Percentiles rank a stretch among this genome's conserved stretches.
Conservation (phyloP, 2,329 filamentous ascomycete genomes). For the Alternaria sp. region DNA sequence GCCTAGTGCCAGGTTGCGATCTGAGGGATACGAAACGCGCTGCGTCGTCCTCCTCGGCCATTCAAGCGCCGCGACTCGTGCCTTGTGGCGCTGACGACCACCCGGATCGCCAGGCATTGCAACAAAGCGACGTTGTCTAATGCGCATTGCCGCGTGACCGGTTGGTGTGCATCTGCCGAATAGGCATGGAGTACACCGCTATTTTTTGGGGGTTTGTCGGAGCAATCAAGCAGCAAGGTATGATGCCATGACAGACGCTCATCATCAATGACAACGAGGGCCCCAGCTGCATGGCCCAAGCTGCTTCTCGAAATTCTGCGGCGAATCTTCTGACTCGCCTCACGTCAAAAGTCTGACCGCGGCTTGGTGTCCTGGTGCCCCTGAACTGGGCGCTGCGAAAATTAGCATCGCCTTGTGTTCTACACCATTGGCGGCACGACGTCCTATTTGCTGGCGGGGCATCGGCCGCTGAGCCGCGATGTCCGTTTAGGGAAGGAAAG, state of each 20-base stretch:
- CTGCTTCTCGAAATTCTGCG: slow-evolving; percentile 35
- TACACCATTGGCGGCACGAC: slow-evolving; percentile 17
- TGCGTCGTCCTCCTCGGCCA: slow-evolving; percentile 28
- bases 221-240: slow-evolving; percentile 33
- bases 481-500: slow-evolving; percentile 33
- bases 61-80: slow-evolving; percentile 74
- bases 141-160: slow-evolving; percentile 26
- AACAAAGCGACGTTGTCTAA: slow-evolving; percentile 24
- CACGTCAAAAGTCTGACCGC: slow-evolving; percentile 22
- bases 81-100: slow-evolving; percentile 54
- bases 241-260: slow-evolving; percentile 25
- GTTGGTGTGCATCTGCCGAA: slow-evolving; percentile 4
- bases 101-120: slow-evolving; percentile 26
- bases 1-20: slow-evolving; percentile 16
- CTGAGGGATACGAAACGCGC: slow-evolving; percentile 35
- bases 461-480: slow-evolving; percentile 25
- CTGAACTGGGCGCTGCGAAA: slow-evolving; percentile 27
- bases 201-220: slow-evolving; percentile 32
- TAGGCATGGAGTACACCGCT: slow-evolving; percentile 36
- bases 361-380: slow-evolving; percentile 22
- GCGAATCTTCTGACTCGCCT: slow-evolving; percentile 40
- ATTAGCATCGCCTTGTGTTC: slow-evolving; percentile 9
- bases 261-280: slow-evolving; percentile 19
- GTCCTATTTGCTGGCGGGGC: slow-evolving; percentile 43
- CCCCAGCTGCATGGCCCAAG: slow-evolving; percentile 26